A percentile compares a stretch with the other conserved stretches of the same genome.
Conservation (phyloP, 306 rosid species). For the Gynostemma pentaphyllum region DNA sequence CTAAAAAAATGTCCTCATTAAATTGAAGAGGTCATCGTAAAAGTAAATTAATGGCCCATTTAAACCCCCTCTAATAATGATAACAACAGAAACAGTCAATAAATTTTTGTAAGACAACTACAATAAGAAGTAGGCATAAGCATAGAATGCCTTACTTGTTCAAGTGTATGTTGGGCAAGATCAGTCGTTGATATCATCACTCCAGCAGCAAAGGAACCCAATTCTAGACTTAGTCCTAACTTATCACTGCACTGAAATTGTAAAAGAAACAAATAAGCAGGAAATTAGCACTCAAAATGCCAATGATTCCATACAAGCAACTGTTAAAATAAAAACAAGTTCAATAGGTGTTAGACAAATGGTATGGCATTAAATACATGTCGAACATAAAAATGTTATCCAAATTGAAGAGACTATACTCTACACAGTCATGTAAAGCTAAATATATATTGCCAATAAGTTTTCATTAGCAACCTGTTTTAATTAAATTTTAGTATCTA, state of each 20-base stretch:
- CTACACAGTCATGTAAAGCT: background rate
- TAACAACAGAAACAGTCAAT: background rate
- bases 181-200: conserved; percentile 99
- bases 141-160: conserved; percentile 51
- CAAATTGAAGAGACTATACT: background rate
- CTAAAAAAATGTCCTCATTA: background rate
- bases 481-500: background rate
- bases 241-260: conserved; percentile 96
- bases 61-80: background rate
- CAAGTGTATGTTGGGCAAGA: conserved; percentile 98
- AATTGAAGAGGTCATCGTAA: background rate
- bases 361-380: background rate
- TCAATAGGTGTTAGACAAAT: background rate
- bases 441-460: background rate
- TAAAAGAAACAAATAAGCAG: conserved; percentile 19
- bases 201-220: conserved; percentile 98
- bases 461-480: background rate
- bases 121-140: background rate
- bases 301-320: background rate
- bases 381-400: background rate
- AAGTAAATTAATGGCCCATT: background rate
- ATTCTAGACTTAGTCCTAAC: conserved; percentile 94
- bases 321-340: background rate
- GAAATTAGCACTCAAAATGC: conserved; percentile 10
- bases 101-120: background rate